These are phyloP conservation scores for Fusarium metavorans DNA, from an alignment of 2,329 filamentous ascomycete genomes.

Conservation along the genomic window DNA sequence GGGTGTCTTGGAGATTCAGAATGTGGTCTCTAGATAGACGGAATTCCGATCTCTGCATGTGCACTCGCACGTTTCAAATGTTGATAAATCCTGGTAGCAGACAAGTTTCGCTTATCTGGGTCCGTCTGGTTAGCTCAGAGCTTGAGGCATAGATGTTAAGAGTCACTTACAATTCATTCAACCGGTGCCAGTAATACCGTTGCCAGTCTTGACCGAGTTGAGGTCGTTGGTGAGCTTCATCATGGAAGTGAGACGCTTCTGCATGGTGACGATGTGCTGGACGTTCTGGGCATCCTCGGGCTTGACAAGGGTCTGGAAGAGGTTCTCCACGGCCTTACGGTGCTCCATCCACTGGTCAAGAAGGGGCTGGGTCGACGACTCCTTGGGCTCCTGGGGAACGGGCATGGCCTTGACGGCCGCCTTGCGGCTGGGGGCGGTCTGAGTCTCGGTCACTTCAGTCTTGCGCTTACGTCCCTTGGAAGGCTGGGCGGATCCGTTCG, in stretches of 20 bases:
- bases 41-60: slow-evolving; percentile 30
- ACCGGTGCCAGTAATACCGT: slow-evolving; percentile 46
- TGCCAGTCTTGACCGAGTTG: slow-evolving; percentile 40
- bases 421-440: slow-evolving; percentile 60
- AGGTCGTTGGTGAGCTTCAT: slow-evolving; percentile 58
- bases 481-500: slow-evolving; percentile 48
- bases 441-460: slow-evolving; percentile 61
- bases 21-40: slow-evolving; percentile 40
- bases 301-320: slow-evolving; percentile 63
- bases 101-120: slow-evolving; percentile 34
- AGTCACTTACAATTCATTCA: slow-evolving; percentile 45
- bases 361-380: slow-evolving; percentile 54
- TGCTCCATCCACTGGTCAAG: slow-evolving; percentile 71
- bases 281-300: slow-evolving; percentile 66
- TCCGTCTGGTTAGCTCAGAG: slow-evolving; percentile 16
- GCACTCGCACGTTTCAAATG: slow-evolving; percentile 42
- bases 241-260: slow-evolving; percentile 64
- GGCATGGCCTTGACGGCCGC: slow-evolving; percentile 57
- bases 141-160: too few relatives aligned
- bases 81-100: slow-evolving; percentile 41
- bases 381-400: slow-evolving; percentile 48
- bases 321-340: slow-evolving; percentile 71
- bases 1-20: slow-evolving; percentile 38
- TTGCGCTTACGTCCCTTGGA: slow-evolving; percentile 70
- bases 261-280: slow-evolving; percentile 64